These are phyloP conservation scores for Scheffersomyces titani DNA, from an alignment of 1,139 yeast species.

Conservation along the genomic window DNA sequence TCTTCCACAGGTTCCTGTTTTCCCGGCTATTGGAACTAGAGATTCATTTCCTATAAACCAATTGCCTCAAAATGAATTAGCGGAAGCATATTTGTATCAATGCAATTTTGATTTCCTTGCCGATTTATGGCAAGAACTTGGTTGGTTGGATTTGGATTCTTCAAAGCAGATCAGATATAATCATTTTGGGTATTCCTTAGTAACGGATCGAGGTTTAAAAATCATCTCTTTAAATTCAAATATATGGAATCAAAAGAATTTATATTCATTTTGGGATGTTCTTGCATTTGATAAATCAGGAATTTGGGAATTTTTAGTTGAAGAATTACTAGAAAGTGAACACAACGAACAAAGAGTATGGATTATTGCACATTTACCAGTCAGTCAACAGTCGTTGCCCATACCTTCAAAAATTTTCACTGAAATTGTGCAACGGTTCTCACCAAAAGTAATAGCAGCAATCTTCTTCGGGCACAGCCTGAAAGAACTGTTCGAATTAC, in stretches of 20 bases:
- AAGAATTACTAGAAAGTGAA: slow-evolving; percentile 31
- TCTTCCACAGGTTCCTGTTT: slow-evolving; percentile 22
- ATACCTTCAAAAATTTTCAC: slow-evolving; percentile 27
- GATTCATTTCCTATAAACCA: slow-evolving; percentile 31
- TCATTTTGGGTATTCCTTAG: slow-evolving; percentile 26
- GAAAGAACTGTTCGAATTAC: slow-evolving; percentile 27
- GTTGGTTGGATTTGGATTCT: slow-evolving; percentile 39
- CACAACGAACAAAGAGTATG: slow-evolving; percentile 30
- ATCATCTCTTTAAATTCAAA: slow-evolving; percentile 33
- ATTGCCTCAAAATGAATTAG: slow-evolving; percentile 18
- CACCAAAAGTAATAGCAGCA: slow-evolving; percentile 35
- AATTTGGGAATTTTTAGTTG: slow-evolving; percentile 29
- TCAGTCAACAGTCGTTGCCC: slow-evolving; percentile 21
- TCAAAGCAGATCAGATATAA: slow-evolving; percentile 32
- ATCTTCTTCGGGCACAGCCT: slow-evolving; percentile 31
- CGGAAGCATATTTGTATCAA: slow-evolving; percentile 13
- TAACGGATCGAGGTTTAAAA: slow-evolving; percentile 27
- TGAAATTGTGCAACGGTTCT: slow-evolving; percentile 29
- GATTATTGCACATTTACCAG: slow-evolving; percentile 34
- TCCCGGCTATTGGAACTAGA: slow-evolving; percentile 28
- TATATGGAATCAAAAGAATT: slow-evolving; percentile 29
- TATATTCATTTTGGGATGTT: slow-evolving; percentile 23
- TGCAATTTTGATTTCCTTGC: slow-evolving; percentile 32
- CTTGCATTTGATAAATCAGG: slow-evolving; percentile 27
- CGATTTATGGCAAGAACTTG: slow-evolving; percentile 30